Conservation (phyloP, 1,284 basidiomycete species). For the Cryptococcus sp. region DNA sequence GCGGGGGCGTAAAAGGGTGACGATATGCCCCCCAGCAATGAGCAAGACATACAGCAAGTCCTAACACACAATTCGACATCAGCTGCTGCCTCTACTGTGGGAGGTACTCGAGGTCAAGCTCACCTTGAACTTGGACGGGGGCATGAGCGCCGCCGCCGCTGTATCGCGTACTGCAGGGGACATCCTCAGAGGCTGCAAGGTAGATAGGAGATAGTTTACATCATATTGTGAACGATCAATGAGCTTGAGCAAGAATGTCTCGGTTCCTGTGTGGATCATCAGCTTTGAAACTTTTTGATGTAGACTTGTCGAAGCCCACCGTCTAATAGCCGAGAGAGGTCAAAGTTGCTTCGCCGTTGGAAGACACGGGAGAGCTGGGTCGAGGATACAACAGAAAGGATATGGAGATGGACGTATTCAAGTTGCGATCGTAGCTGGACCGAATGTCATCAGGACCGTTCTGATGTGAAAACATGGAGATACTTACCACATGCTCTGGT, state of each 20-base stretch:
- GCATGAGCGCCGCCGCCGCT: slow-evolving; percentile 71
- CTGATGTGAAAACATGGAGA: neutral
- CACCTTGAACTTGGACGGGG: slow-evolving; percentile 74
- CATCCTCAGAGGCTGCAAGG: slow-evolving; percentile 74
- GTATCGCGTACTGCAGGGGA: slow-evolving; percentile 65
- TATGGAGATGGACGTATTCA: slow-evolving; percentile 90
- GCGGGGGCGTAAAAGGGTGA: slow-evolving; percentile 82
- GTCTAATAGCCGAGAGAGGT: slow-evolving; percentile 76
- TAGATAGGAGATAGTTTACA: slow-evolving; percentile 72
- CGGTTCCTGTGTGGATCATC: slow-evolving; percentile 60
- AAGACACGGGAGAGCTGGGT: slow-evolving; percentile 82
- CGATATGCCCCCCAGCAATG: slow-evolving; percentile 70
- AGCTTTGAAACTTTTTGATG: no score
- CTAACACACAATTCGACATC: slow-evolving; percentile 46
- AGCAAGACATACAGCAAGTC: slow-evolving; percentile 89
- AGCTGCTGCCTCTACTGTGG: neutral
- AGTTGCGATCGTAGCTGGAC: slow-evolving; percentile 82
- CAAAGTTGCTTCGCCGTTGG: slow-evolving; percentile 83
- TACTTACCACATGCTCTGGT: slow-evolving; percentile 83
- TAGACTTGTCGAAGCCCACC: no score
- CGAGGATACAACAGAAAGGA: slow-evolving; percentile 82
- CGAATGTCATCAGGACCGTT: neutral
- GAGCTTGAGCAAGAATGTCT: slow-evolving; percentile 71
- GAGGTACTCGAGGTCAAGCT: no score
- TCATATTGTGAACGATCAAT: slow-evolving; percentile 69